Evolutionary conservation across 805 yeast genomes (phyloP).

Genomic region (Saccharomycopsis olivae): DNA sequence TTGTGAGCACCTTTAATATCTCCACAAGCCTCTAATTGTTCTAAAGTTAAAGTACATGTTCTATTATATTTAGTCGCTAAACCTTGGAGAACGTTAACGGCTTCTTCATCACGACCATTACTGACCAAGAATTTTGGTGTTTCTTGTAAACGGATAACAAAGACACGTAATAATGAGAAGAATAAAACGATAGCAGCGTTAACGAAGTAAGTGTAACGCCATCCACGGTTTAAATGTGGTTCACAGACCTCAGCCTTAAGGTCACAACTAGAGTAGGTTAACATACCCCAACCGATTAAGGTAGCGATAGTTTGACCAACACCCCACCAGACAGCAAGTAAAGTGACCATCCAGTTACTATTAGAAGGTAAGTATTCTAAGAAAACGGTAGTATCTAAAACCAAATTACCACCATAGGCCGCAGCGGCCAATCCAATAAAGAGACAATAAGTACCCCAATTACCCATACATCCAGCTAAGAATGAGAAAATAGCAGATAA

Average conservation of each 20-base stretch:
- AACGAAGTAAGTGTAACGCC: conserved; percentile 49
- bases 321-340: conserved; percentile 54
- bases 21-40: conserved; percentile 37
- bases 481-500: conserved; percentile 41
- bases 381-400: conserved; percentile 42
- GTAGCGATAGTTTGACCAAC: conserved; percentile 47
- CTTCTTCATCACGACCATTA: conserved; percentile 40
- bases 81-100: conserved; percentile 33
- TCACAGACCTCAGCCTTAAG: conserved; percentile 33
- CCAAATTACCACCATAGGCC: conserved; percentile 49
- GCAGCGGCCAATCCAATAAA: conserved; percentile 35
- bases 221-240: conserved; percentile 41
- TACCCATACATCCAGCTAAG: conserved; percentile 41
- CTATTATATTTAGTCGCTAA: conserved; percentile 39
- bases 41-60: conserved; percentile 33
- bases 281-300: conserved; percentile 44
- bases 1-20: conserved; percentile 21
- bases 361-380: conserved; percentile 42
- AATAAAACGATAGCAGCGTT: conserved; percentile 42
- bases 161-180: conserved; percentile 37
- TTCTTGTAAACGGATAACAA: conserved; percentile 37
- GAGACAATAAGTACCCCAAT: conserved; percentile 39
- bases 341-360: conserved; percentile 40
- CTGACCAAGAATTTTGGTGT: conserved; percentile 47
- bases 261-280: conserved; percentile 39